phyloP scores from a whole-genome alignment of 1,139 yeast genomes.

The Pneumocystis sp. region DNA sequence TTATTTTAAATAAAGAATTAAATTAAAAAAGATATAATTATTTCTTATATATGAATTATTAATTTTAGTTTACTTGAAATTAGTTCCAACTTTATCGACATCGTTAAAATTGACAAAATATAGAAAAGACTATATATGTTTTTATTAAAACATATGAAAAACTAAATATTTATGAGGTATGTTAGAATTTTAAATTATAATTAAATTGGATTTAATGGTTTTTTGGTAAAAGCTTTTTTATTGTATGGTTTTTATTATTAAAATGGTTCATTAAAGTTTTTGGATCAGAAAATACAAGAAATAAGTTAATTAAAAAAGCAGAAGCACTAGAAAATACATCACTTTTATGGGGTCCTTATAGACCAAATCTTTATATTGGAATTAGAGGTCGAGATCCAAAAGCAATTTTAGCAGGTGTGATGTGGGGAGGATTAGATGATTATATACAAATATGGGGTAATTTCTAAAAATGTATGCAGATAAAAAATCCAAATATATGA shows the following conservation, averaged over 20 bases:
- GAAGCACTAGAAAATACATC: conserved; percentile 12
- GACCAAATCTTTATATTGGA: conserved; percentile 78
- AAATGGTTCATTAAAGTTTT: not conserved
- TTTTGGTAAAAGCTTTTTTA: not conserved
- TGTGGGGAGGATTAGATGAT: conserved; percentile 71
- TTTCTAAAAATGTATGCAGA: not conserved
- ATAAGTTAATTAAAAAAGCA: not conserved
- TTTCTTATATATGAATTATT: too few species aligned
- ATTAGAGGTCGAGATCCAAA: conserved; percentile 66
- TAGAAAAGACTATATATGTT: too few species aligned
- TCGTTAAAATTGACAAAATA: too few species aligned
- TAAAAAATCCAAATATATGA: not conserved
- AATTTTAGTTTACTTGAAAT: too few species aligned
- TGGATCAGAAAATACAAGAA: not conserved
- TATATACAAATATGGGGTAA: conserved; percentile 35
- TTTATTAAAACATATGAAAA: not conserved
- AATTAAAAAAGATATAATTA: too few species aligned
- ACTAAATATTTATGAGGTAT: not conserved
- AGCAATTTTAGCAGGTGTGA: conserved; percentile 63
- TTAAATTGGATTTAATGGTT: too few species aligned
- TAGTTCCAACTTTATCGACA: too few species aligned
- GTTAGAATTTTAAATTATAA: too few species aligned
- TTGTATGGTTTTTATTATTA: not conserved
- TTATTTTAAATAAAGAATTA: too few species aligned
- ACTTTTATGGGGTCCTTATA: conserved; percentile 80